A percentile compares a stretch with the other conserved stretches of the same genome.
Evolutionary conservation across 768 basidiomycete genomes (phyloP).

Genomic region (Austroboletus festivus): DNA sequence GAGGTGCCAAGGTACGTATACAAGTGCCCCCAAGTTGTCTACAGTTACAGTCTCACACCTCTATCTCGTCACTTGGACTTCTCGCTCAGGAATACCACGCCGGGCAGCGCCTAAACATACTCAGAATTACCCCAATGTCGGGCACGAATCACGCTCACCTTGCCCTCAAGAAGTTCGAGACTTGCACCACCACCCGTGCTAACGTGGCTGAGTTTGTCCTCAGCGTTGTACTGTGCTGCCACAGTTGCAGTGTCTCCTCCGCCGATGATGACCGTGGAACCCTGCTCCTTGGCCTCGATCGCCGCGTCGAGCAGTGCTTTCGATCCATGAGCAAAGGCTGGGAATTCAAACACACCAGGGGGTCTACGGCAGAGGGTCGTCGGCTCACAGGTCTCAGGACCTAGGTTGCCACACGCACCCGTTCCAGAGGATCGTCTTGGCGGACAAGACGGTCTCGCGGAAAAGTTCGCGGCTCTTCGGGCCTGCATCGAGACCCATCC

Average conservation of each 20-base stretch:
- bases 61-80: slow-evolving; percentile 40
- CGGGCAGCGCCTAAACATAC: slow-evolving; percentile 66
- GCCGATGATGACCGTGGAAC: slow-evolving; percentile 91
- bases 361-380: slow-evolving; percentile 52
- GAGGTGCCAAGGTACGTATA: slow-evolving; percentile 6
- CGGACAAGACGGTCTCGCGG: slow-evolving; percentile 71
- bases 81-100: slow-evolving; percentile 87
- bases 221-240: slow-evolving; percentile 79
- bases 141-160: slow-evolving; percentile 51
- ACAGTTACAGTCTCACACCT: slow-evolving; percentile 2
- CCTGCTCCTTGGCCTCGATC: slow-evolving; percentile 81
- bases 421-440: slow-evolving; percentile 98
- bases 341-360: slow-evolving; percentile 97
- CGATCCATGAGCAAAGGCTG: slow-evolving; percentile 84
- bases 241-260: slow-evolving; percentile 97
- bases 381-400: background rate
- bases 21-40: slow-evolving; percentile 16
- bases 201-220: slow-evolving; percentile 92
- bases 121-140: slow-evolving; percentile 7
- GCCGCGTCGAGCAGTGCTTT: slow-evolving; percentile 78
- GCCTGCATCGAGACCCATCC: slow-evolving; percentile 95
- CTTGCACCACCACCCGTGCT: slow-evolving; percentile 94
- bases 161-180: slow-evolving; percentile 95
- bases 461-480: slow-evolving; percentile 80
- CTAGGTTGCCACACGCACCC: slow-evolving; percentile 48